Evolutionary conservation across 495 filamentous ascomycete genomes (phyloP), one percentile per base, ranked within the genome.

Genomic region (Talaromyces proteolyticus): DNA sequence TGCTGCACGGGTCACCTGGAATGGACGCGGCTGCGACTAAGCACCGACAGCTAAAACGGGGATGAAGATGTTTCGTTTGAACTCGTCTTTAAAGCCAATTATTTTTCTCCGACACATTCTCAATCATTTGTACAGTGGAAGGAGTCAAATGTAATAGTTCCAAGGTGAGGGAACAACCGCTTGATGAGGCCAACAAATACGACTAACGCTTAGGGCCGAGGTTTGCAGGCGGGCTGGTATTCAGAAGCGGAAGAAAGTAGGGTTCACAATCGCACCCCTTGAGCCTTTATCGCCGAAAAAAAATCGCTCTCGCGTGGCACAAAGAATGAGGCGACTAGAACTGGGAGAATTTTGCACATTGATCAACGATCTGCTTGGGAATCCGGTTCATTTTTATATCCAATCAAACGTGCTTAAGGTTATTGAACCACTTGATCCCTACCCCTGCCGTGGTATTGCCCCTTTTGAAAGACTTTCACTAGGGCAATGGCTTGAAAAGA

Each of bases 401-500:
- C 38, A 17, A 41, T 14, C 10, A 14, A 41, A 41, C 38, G 16
- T 16, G 29, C 29, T 36, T 36, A 36, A 36, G 29, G 29, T 36
- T 36, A 36, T 36, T 36, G 29, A 36, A 36, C 14, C 29, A 6
- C 38, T 14, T 41, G 18, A 20, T 10, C 38, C 16, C 18, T 17
- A 14, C 18, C 38, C 38, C 7, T 6, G 10, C 38, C 38, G 38
- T 41, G 16, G 16, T 41, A 41, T 41, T 10, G 7, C 14, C 18
- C 38, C 38, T 16, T 41, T 17, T 10, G 38, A 41, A 6, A 5
- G 38, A 2, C 10, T 20, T 3, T 41, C 38, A 14, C 38, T 41
- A 14, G 38, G 10, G 10, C 38, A 41, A 17, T 41, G 38, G 17
- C 44, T 56, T 44, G 51, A 52, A 48, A 4, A 54, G 53, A 6